These are phyloP conservation scores for Dysphania ambrosioides DNA, from an alignment of 148 eudicot species.

Conservation along the genomic window DNA sequence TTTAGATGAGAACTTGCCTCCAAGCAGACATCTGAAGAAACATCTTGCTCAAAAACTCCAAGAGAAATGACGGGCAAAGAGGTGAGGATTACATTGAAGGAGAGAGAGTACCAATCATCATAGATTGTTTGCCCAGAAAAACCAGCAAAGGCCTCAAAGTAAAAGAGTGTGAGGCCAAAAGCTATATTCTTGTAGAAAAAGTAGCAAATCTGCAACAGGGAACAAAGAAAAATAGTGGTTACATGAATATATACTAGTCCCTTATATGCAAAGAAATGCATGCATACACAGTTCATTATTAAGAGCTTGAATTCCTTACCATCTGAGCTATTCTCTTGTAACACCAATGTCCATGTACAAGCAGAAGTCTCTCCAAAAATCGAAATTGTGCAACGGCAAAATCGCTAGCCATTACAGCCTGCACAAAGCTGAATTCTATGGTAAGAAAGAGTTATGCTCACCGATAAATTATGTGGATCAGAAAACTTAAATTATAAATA, in stretches of 20 bases:
- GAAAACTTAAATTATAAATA: background rate
- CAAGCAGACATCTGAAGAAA: slow-evolving; percentile 77
- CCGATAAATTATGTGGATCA: background rate
- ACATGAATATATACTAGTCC: background rate
- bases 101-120: slow-evolving; percentile 82
- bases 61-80: slow-evolving; percentile 88
- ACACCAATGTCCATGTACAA: slow-evolving; percentile 98
- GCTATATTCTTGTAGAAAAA: slow-evolving; percentile 96
- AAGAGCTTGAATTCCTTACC: slow-evolving; percentile 44
- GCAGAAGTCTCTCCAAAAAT: slow-evolving; percentile 82
- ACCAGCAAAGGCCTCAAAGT: slow-evolving; percentile 85
- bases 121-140: slow-evolving; percentile 90
- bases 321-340: slow-evolving; percentile 95
- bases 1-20: slow-evolving; percentile 51
- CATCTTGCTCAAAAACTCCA: slow-evolving; percentile 95
- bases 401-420: slow-evolving; percentile 99
- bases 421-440: slow-evolving; percentile 39
- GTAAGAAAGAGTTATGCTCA: slow-evolving; percentile 30
- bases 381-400: slow-evolving; percentile 91
- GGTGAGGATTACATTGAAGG: slow-evolving; percentile 83
- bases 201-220: slow-evolving; percentile 69
- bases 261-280: background rate
- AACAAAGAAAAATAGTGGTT: background rate
- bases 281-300: background rate
- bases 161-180: slow-evolving; percentile 89